Base-by-base conservation (phyloP, 345 rosid genomes). In the Stellera chamaejasme region DNA sequence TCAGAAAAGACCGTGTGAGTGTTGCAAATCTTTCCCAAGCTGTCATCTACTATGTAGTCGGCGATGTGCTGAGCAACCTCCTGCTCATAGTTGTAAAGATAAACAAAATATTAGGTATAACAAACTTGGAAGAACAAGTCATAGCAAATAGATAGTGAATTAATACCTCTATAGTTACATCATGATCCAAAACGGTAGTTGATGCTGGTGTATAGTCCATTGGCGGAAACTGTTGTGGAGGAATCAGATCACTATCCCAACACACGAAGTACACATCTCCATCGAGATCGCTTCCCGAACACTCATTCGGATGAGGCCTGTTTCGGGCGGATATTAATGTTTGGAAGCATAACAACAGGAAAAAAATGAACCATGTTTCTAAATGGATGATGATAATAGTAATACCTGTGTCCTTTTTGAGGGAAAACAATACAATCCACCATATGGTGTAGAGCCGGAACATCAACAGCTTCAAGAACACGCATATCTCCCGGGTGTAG, bases 271-370 rank as follows among this genome's bases (percentile, higher is more conserved):
- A 87, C 45, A 82, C 75, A 65, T 87, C 92, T 39, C 96, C 96
- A 64, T 87, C 89, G 70, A 87, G 64, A 71, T 84, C 92, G 75
- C 96, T 84, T 54, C 91, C 96, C 0, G 88, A 82, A 43, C 96
- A 84, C 57, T 87, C 91, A 48, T 82, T 82, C 41, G 96, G 85
- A 55, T 87, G 96, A 8, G 95, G 91, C 71, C 95, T 87, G 52
- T 41, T 50, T 43, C 53, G 15, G 56, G 48, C 11, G 23, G 48
- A 19, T 19, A 19, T 19, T 3, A 32, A 3, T 32, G 5, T 32
- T 5, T 32, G 39, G 39, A 5, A 32, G 39, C 5, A 4, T 2
- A 8, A 32, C 39, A 32, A 32, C 39, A 1, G 7, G 39, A 32
- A 32, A 19, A 5, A 32, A 8, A 32, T 3, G 39, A 32, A 32